Evolutionary conservation across 1,284 basidiomycete species (phyloP).

Genomic region (Termitomyces sp.): DNA sequence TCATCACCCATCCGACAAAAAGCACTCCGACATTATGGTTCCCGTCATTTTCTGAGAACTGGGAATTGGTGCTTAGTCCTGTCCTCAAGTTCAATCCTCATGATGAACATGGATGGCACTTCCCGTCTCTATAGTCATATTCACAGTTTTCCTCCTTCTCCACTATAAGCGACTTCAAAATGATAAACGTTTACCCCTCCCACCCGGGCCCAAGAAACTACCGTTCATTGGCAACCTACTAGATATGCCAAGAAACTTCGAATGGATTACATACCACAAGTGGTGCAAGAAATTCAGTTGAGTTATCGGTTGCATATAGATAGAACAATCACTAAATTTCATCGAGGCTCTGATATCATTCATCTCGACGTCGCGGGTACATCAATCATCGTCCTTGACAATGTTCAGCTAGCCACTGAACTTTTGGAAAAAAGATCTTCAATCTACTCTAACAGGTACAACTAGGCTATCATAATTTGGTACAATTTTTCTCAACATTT

Average conservation of each 20-base stretch:
- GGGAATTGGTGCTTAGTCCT: too few relatives aligned
- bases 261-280: slow-evolving; percentile 30
- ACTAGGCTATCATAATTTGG: too few relatives aligned
- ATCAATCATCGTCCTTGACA: slow-evolving; percentile 16
- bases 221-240: slow-evolving; percentile 13
- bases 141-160: neutral
- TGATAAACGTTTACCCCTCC: slow-evolving; percentile 4
- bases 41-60: too few relatives aligned
- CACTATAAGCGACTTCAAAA: neutral
- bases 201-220: slow-evolving; percentile 13
- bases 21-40: too few relatives aligned
- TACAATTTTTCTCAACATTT: neutral
- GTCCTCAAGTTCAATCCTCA: too few relatives aligned
- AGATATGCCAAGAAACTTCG: slow-evolving; percentile 27
- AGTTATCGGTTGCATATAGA: neutral
- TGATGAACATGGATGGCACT: too few relatives aligned
- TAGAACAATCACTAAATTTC: neutral
- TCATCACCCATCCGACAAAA: too few relatives aligned
- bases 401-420: slow-evolving; percentile 12
- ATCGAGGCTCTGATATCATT: slow-evolving; percentile 20
- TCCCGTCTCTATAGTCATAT: neutral
- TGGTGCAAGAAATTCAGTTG: slow-evolving; percentile 21
- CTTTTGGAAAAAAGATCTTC: slow-evolving; percentile 17
- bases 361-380: slow-evolving; percentile 22
- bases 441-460: slow-evolving; percentile 17